Base-by-base conservation (phyloP, 305 asterid genomes). In the Fraxinus baroniana region DNA sequence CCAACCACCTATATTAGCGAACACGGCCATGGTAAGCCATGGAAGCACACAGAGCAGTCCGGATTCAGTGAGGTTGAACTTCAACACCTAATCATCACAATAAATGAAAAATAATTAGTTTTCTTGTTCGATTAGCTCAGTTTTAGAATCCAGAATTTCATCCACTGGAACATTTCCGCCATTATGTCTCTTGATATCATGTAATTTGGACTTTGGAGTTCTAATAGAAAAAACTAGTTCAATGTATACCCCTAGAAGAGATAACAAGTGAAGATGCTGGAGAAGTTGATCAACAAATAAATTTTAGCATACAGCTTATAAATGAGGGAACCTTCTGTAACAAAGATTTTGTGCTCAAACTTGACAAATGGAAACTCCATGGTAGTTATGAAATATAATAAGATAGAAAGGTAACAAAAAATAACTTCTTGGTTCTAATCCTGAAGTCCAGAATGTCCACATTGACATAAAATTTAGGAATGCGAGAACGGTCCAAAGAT, bases 1-100 rank as follows among this genome's bases (percentile, higher is more conserved):
- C 91, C 91, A 90, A 76, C 93, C 93, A 74, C 93, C 93, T 68
- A 90, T 49, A 83, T 90, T 90, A 52, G 91, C 91, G 86, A 87
- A 90, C 73, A 86, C 68, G 71, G 91, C 93, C 93, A 90, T 90
- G 83, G 91, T 88, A 85, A 90, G 78, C 93, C 93, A 90, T 57
- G 93, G 93, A 81, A 90, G 81, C 41, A 90, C 91, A 77, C 93
- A 90, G 3, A 90, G 36, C 26, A 90, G 87, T 77, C 93, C 91
- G 9, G 93, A 90, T 74, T 90, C 93, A 13, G 93, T 87, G 84
- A 90, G 93, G 83, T 90, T 90, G 88, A 90, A 90, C 86, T 90
- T 90, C 89, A 90, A 81, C 39, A 90, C 93, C 93, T 90, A 87
- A 71, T 66, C 44, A 30, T 60, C 83, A 74, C 17, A 33, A 39